Evolutionary conservation across 495 filamentous ascomycete species (phyloP).

Genomic region (Hypoxylon crocopeplum): DNA sequence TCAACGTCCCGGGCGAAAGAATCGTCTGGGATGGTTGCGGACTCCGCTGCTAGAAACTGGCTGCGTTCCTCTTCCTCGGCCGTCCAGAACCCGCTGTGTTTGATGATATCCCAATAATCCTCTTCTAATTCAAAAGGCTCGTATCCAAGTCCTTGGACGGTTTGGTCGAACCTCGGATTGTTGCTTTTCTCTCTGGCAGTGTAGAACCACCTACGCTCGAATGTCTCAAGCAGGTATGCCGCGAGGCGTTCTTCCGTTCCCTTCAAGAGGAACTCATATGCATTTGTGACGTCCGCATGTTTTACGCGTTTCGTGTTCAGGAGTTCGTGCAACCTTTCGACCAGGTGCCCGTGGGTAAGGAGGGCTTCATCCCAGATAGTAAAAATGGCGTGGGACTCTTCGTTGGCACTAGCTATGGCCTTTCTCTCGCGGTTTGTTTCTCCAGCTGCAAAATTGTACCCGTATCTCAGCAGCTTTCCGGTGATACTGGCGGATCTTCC

Average conservation of each 20-base stretch:
- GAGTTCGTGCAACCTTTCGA: slow-evolving; percentile 3
- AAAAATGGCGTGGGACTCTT: slow-evolving; percentile 20
- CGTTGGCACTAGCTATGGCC: slow-evolving; percentile 11
- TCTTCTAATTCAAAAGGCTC: slow-evolving; percentile 16
- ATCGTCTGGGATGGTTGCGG: background rate
- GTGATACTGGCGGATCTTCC: slow-evolving; percentile 25
- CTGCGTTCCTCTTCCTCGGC: slow-evolving; percentile 22
- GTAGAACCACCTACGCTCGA: slow-evolving; percentile 21
- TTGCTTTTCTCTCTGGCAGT: slow-evolving; percentile 13
- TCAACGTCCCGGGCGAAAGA: background rate
- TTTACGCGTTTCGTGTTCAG: slow-evolving; percentile 3
- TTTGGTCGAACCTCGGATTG: slow-evolving; percentile 21
- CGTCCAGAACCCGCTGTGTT: slow-evolving; percentile 17
- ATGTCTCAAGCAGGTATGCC: slow-evolving; percentile 9
- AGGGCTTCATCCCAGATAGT: slow-evolving; percentile 22
- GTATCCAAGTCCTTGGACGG: slow-evolving; percentile 17
- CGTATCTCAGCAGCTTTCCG: slow-evolving; percentile 17
- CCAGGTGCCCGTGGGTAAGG: background rate
- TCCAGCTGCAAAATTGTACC: slow-evolving; percentile 33
- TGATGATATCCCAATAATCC: too few species aligned
- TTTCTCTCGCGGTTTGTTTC: slow-evolving; percentile 32
- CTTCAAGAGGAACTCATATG: background rate
- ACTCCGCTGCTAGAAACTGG: background rate
- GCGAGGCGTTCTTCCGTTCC: background rate
- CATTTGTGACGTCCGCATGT: slow-evolving; percentile 6